These are phyloP conservation scores for Vitis hybrid DNA, from an alignment of 177 flowering plant species.

Conservation along the genomic window DNA sequence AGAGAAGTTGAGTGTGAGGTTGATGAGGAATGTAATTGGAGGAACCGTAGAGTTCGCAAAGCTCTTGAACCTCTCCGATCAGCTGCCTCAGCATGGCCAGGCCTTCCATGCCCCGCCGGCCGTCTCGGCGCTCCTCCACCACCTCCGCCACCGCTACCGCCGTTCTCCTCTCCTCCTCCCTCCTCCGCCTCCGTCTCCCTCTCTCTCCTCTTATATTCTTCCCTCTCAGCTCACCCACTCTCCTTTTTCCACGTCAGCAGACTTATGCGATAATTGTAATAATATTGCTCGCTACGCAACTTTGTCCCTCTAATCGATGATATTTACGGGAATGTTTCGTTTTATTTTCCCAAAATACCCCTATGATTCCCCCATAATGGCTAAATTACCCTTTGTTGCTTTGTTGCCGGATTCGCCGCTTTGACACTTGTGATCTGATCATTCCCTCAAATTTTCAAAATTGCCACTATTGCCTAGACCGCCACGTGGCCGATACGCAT, in stretches of 20 bases:
- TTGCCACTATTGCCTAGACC: neutral
- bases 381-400: neutral
- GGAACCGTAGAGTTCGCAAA: constrained; percentile 55
- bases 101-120: constrained; percentile 41
- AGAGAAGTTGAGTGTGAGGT: constrained; percentile 18
- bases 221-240: constrained; percentile 17
- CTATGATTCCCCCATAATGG: neutral
- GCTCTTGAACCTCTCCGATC: constrained; percentile 78
- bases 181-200: constrained; percentile 1
- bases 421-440: neutral
- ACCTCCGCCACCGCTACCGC: neutral
- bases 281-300: constrained; percentile 17
- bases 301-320: neutral
- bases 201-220: constrained; percentile 11
- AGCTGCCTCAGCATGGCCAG: constrained; percentile 82
- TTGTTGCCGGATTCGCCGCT: neutral
- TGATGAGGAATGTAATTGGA: constrained; percentile 23
- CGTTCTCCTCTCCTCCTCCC: neutral
- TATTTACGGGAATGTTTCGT: neutral
- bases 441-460: neutral
- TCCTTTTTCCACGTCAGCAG: constrained; percentile 33
- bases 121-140: constrained; percentile 13
- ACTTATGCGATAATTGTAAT: constrained; percentile 14
- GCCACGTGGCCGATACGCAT: too few relatives aligned
- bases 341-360: neutral